Evolutionary conservation across 495 filamentous ascomycete species (phyloP).

Genomic region (Hyaloscypha variabilis): DNA sequence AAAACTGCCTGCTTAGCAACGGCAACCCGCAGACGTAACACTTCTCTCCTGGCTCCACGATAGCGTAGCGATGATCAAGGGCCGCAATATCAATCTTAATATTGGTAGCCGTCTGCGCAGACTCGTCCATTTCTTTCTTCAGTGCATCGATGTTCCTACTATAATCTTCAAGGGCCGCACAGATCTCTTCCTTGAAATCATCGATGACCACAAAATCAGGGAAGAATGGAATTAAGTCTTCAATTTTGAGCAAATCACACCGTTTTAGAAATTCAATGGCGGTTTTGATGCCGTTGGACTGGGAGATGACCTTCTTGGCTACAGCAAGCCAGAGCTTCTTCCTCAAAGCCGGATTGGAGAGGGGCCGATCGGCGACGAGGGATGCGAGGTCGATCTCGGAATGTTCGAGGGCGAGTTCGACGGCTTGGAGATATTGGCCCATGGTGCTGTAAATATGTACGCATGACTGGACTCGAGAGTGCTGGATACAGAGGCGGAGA

Average conservation of each 20-base stretch:
- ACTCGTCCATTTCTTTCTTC: slow-evolving; percentile 96
- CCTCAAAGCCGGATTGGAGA: slow-evolving; percentile 74
- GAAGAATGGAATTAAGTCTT: slow-evolving; percentile 97
- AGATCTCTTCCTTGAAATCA: slow-evolving; percentile 98
- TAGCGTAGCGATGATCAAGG: slow-evolving; percentile 87
- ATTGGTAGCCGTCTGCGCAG: slow-evolving; percentile 79
- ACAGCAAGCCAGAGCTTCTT: slow-evolving; percentile 96
- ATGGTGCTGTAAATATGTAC: slow-evolving; percentile 96
- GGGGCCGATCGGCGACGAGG: slow-evolving; percentile 84
- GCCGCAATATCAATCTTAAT: slow-evolving; percentile 85
- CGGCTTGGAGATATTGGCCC: slow-evolving; percentile 89
- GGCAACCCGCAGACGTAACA: slow-evolving; percentile 88
- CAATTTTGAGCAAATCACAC: slow-evolving; percentile 89
- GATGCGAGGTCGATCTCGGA: slow-evolving; percentile 87
- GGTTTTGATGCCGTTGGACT: slow-evolving; percentile 85
- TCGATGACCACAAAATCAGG: slow-evolving; percentile 99
- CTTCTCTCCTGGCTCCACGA: slow-evolving; percentile 94
- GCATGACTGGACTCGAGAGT: slow-evolving; percentile 87
- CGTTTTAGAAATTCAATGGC: slow-evolving; percentile 93
- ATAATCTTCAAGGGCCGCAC: slow-evolving; percentile 89
- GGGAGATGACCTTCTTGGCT: slow-evolving; percentile 86
- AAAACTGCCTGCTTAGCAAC: slow-evolving; percentile 87
- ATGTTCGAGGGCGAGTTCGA: slow-evolving; percentile 87
- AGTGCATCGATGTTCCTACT: slow-evolving; percentile 83
- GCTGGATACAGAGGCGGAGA: slow-evolving; percentile 89